These are phyloP conservation scores for Globisporangium paroecandrum DNA, from an alignment of 352 stramenopile genomes.

Conservation along the genomic window DNA sequence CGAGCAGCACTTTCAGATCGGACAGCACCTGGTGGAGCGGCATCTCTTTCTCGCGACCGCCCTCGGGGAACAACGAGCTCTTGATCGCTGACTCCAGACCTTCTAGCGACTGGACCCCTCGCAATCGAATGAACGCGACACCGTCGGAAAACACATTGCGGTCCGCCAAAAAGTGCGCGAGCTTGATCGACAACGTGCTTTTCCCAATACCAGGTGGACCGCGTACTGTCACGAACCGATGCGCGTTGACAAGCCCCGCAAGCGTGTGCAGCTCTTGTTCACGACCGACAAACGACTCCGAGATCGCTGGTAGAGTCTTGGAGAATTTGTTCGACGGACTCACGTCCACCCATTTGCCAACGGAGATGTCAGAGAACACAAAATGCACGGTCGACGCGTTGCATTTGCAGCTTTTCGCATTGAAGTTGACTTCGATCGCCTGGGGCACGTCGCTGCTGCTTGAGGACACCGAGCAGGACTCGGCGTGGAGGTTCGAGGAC, in stretches of 20 bases:
- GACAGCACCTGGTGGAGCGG: conserved; percentile 51
- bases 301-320: conserved; percentile 64
- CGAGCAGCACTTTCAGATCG: conserved; percentile 58
- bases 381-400: conserved; percentile 47
- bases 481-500: conserved; percentile 58
- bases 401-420: conserved; percentile 47
- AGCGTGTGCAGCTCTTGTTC: conserved; percentile 75
- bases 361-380: conserved; percentile 68
- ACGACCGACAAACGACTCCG: conserved; percentile 69
- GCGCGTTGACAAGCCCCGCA: conserved; percentile 48
- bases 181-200: conserved; percentile 66
- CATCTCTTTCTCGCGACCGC: conserved; percentile 58
- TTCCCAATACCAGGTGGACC: conserved; percentile 75
- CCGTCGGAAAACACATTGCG: conserved; percentile 70
- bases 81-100: conserved; percentile 74
- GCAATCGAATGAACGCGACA: conserved; percentile 69
- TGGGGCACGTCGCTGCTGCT: conserved; percentile 14
- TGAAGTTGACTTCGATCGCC: conserved; percentile 55
- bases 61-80: conserved; percentile 56
- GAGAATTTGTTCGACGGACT: conserved; percentile 63
- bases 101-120: conserved; percentile 67
- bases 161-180: conserved; percentile 72
- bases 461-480: conserved; percentile 39
- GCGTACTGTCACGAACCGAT: conserved; percentile 69
- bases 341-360: conserved; percentile 74